Evolutionary conservation across 129 eudicot genomes (phyloP).

Genomic region (Lactuca sativa): DNA sequence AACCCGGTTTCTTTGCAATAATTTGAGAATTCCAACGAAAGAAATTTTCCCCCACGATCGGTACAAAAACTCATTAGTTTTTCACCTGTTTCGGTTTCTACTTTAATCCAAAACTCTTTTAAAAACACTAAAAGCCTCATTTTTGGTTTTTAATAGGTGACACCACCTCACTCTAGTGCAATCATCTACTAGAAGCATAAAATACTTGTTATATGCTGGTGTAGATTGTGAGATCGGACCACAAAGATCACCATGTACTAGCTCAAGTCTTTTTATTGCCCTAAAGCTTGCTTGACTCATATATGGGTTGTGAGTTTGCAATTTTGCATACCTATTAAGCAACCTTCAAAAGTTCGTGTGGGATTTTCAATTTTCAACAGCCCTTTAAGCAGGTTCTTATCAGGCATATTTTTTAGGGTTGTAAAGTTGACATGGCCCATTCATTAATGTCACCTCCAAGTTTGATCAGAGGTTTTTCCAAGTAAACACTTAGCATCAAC

Average conservation of each 20-base stretch:
- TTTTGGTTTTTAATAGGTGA: background rate
- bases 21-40: background rate
- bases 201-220: background rate
- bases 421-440: too few relatives aligned
- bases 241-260: constrained; percentile 11
- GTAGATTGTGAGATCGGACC: constrained; percentile 7
- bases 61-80: background rate
- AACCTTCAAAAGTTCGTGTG: constrained; percentile 12
- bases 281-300: background rate
- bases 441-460: too few relatives aligned
- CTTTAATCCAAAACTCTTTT: background rate
- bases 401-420: too few relatives aligned
- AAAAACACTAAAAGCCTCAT: background rate
- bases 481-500: too few relatives aligned
- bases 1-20: background rate
- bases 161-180: constrained; percentile 3
- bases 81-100: background rate
- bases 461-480: too few relatives aligned
- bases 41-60: background rate
- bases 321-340: constrained; percentile 1
- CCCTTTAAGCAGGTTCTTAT: too few relatives aligned
- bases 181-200: constrained; percentile 21
- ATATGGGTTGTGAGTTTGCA: background rate
- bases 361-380: too few relatives aligned
- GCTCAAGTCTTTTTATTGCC: constrained; percentile 9